phyloP scores from a whole-genome alignment of 805 yeast genomes.

The Candida lessepsii region DNA sequence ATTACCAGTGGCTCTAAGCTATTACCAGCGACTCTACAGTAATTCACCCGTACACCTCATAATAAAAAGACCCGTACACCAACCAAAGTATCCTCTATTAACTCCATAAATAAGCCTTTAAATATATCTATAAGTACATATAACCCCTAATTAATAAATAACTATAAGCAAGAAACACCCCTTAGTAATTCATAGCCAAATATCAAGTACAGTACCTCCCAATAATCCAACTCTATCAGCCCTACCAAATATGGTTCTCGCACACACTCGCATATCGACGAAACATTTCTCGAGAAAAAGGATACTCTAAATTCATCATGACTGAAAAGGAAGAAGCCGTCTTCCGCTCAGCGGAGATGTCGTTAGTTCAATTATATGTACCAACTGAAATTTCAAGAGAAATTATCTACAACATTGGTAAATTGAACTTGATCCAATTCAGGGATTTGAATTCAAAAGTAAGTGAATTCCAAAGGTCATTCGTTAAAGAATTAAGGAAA shows the following conservation, averaged over 20 bases:
- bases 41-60: too few species aligned
- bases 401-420: conserved; percentile 82
- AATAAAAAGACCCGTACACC: too few species aligned
- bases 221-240: too few species aligned
- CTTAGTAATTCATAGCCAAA: too few species aligned
- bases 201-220: too few species aligned
- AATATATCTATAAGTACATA: too few species aligned
- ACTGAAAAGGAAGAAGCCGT: conserved; percentile 42
- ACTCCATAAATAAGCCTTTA: too few species aligned
- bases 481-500: conserved; percentile 81
- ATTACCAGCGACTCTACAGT: too few species aligned
- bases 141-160: too few species aligned
- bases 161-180: too few species aligned
- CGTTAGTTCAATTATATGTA: conserved; percentile 84
- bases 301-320: not conserved
- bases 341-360: conserved; percentile 90
- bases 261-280: not conserved
- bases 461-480: conserved; percentile 84
- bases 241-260: not conserved
- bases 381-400: conserved; percentile 90
- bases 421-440: conserved; percentile 81
- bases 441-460: conserved; percentile 78
- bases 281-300: not conserved
- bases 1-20: too few species aligned
- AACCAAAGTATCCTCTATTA: too few species aligned